Evolutionary conservation across 768 basidiomycete species (phyloP).

Genomic region (Termitomyces sp.): DNA sequence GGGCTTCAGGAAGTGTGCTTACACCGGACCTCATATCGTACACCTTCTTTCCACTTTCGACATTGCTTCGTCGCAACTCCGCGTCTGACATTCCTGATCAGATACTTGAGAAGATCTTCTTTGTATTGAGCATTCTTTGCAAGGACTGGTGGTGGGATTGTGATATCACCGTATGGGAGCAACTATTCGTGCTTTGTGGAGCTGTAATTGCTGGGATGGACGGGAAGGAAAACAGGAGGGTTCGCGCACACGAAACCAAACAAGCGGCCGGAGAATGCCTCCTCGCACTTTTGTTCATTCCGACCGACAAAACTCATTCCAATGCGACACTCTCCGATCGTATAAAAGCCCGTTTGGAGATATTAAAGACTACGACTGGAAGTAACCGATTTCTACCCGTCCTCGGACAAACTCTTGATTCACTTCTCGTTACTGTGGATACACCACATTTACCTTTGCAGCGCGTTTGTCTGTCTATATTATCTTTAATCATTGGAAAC

Average conservation of each 20-base stretch:
- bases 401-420: constrained; percentile 77
- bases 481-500: constrained; percentile 49
- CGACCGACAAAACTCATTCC: constrained; percentile 34
- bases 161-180: constrained; percentile 73
- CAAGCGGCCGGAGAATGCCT: constrained; percentile 70
- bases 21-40: constrained; percentile 70
- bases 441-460: constrained; percentile 63
- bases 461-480: constrained; percentile 50
- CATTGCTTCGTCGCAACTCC: constrained; percentile 73
- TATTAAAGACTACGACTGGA: constrained; percentile 40
- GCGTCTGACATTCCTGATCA: constrained; percentile 70
- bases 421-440: constrained; percentile 54
- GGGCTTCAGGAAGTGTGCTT: constrained; percentile 33
- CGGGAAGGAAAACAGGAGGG: constrained; percentile 61
- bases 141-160: constrained; percentile 85
- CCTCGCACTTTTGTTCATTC: constrained; percentile 52
- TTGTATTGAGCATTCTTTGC: constrained; percentile 51
- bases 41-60: constrained; percentile 82
- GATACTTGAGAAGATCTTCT: constrained; percentile 69
- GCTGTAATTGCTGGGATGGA: constrained; percentile 62
- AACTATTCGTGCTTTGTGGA: constrained; percentile 74
- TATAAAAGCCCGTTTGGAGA: constrained; percentile 24
- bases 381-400: constrained; percentile 61
- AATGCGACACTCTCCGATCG: constrained; percentile 16
- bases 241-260: constrained; percentile 78